Conservation (phyloP, 2,329 filamentous ascomycete species). For the Alternaria rosae region DNA sequence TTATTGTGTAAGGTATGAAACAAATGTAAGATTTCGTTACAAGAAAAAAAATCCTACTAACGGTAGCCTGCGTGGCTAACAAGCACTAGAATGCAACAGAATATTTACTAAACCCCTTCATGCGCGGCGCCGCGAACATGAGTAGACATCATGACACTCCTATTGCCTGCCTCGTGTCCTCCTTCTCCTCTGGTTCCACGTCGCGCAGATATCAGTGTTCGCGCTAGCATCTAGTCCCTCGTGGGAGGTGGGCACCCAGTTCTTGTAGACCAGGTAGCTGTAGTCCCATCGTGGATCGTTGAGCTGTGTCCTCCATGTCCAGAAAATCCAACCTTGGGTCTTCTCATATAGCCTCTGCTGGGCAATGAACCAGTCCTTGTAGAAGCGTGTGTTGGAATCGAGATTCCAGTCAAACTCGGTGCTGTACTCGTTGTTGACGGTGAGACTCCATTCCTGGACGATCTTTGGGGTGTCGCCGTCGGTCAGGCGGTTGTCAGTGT, state of each 20-base stretch:
- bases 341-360: constrained; percentile 65
- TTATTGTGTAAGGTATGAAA: not conserved
- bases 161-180: not conserved
- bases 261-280: constrained; percentile 24
- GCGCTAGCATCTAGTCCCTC: constrained; percentile 9
- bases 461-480: constrained; percentile 55
- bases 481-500: constrained; percentile 51
- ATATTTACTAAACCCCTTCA: not conserved
- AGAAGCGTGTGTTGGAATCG: constrained; percentile 56
- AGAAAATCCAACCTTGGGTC: constrained; percentile 65
- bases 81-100: not conserved
- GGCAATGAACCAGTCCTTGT: constrained; percentile 64
- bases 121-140: not conserved
- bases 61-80: not conserved
- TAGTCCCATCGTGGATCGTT: constrained; percentile 62
- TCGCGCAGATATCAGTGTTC: constrained; percentile 2
- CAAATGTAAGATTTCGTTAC: not conserved
- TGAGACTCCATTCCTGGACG: constrained; percentile 68
- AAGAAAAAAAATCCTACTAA: not conserved
- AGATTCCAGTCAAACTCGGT: constrained; percentile 52
- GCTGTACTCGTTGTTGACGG: constrained; percentile 58
- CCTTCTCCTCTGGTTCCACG: constrained; percentile 7
- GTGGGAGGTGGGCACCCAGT: constrained; percentile 10
- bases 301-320: constrained; percentile 65
- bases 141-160: not conserved